Conservation (phyloP, 2,329 filamentous ascomycete species). For the Zymoseptoria crescenta region DNA sequence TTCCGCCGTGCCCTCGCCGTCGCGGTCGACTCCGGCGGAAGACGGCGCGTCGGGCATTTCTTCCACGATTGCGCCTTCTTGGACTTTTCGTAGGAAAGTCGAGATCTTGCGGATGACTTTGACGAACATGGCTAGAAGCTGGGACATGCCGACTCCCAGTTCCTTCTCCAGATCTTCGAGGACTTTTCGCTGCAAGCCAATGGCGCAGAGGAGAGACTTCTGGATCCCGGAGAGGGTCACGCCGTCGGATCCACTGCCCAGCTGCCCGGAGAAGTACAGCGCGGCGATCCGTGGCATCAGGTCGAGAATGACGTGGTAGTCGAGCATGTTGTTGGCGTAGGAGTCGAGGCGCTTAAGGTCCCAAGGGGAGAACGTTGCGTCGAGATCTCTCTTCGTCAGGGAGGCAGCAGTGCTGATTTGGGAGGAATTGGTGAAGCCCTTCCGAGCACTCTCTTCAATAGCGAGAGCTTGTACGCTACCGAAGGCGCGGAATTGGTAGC, state of each 20-base stretch:
- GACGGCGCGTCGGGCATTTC: conserved; percentile 36
- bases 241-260: conserved; percentile 35
- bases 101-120: conserved; percentile 89
- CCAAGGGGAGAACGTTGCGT: conserved; percentile 73
- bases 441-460: conserved; percentile 76
- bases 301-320: conserved; percentile 95
- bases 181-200: conserved; percentile 84
- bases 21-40: conserved; percentile 27
- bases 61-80: conserved; percentile 58
- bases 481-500: conserved; percentile 86
- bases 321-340: conserved; percentile 93
- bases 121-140: conserved; percentile 92
- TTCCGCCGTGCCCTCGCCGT: conserved; percentile 29
- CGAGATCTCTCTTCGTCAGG: conserved; percentile 68
- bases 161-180: conserved; percentile 75
- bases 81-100: conserved; percentile 64
- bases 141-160: conserved; percentile 62
- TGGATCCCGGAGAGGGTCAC: conserved; percentile 76
- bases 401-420: conserved; percentile 41
- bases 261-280: conserved; percentile 75
- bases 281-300: conserved; percentile 74
- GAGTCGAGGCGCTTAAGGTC: conserved; percentile 92
- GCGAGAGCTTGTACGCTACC: conserved; percentile 69
- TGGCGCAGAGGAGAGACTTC: conserved; percentile 76
- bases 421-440: conserved; percentile 59